phyloP scores from a whole-genome alignment of 1,139 yeast species.

The Meyerozyma sp. region DNA sequence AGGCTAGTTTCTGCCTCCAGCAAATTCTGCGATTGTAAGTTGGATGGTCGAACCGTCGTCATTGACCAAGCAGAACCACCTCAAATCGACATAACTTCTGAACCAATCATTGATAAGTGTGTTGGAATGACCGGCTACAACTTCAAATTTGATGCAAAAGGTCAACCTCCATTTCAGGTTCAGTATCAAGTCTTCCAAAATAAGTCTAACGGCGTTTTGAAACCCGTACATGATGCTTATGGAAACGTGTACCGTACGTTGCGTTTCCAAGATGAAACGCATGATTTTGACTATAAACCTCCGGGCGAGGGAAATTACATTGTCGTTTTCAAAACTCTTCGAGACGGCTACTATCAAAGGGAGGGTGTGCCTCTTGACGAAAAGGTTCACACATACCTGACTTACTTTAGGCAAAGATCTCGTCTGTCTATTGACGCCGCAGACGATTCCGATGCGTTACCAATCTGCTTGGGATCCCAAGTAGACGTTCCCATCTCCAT shows the following conservation, averaged over 20 bases:
- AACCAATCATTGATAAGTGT: slow-evolving; percentile 75
- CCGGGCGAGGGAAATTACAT: slow-evolving; percentile 75
- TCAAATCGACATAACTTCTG: slow-evolving; percentile 44
- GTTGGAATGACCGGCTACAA: slow-evolving; percentile 83
- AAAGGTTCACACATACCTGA: slow-evolving; percentile 39
- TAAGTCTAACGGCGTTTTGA: slow-evolving; percentile 24
- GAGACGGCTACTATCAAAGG: slow-evolving; percentile 48
- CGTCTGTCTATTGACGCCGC: slow-evolving; percentile 26
- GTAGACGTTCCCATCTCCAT: slow-evolving; percentile 49
- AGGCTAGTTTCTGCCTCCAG: slow-evolving; percentile 48
- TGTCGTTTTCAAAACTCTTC: slow-evolving; percentile 57
- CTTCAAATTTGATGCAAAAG: slow-evolving; percentile 66
- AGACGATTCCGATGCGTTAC: slow-evolving; percentile 8
- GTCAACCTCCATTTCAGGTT: slow-evolving; percentile 77
- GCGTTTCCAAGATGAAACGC: slow-evolving; percentile 10
- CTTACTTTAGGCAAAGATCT: slow-evolving; percentile 49
- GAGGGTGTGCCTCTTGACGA: slow-evolving; percentile 28
- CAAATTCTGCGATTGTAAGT: slow-evolving; percentile 59
- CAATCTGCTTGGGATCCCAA: slow-evolving; percentile 38
- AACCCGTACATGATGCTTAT: slow-evolving; percentile 26
- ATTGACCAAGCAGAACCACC: slow-evolving; percentile 40
- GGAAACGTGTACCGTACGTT: slow-evolving; percentile 15
- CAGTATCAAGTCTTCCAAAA: slow-evolving; percentile 55
- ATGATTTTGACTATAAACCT: slow-evolving; percentile 66
- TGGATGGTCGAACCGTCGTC: slow-evolving; percentile 21